Percentiles rank a stretch among this genome's conserved stretches.
Evolutionary conservation across 768 basidiomycete species (phyloP).

Genomic region (Suillus luteus): DNA sequence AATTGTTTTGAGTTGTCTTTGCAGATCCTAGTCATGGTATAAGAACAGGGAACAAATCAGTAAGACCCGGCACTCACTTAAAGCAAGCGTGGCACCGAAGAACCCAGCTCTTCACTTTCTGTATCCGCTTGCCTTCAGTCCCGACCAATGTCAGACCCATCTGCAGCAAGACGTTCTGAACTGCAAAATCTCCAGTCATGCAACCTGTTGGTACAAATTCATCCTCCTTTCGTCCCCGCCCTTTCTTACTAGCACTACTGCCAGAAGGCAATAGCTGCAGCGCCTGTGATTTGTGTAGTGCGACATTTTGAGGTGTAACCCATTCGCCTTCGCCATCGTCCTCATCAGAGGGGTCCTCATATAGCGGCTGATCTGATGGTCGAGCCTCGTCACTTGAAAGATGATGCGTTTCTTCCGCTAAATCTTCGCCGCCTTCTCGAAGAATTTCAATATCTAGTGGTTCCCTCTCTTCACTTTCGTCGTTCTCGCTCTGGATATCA

Average conservation of each 20-base stretch:
- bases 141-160: constrained; percentile 91
- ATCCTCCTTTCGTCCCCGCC: constrained; percentile 37
- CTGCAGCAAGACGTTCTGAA: constrained; percentile 96
- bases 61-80: constrained; percentile 67
- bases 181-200: constrained; percentile 98
- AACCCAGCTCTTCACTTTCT: constrained; percentile 93
- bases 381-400: not conserved
- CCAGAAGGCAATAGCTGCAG: constrained; percentile 75
- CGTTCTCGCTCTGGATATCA: constrained; percentile 8
- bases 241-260: constrained; percentile 30
- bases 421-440: constrained; percentile 27
- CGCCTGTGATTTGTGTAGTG: constrained; percentile 82
- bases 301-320: constrained; percentile 92
- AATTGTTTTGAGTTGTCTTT: constrained; percentile 94
- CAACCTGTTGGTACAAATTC: constrained; percentile 70
- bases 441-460: constrained; percentile 50
- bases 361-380: constrained; percentile 42
- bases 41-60: constrained; percentile 6
- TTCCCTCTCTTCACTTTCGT: constrained; percentile 30
- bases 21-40: constrained; percentile 66
- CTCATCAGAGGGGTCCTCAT: constrained; percentile 74
- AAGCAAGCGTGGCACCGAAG: constrained; percentile 97
- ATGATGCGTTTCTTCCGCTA: constrained; percentile 15
- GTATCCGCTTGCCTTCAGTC: constrained; percentile 86
- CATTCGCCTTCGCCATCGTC: constrained; percentile 93